phyloP scores from a whole-genome alignment of 1,284 basidiomycete genomes.

The Hortiboletus rubellus region DNA sequence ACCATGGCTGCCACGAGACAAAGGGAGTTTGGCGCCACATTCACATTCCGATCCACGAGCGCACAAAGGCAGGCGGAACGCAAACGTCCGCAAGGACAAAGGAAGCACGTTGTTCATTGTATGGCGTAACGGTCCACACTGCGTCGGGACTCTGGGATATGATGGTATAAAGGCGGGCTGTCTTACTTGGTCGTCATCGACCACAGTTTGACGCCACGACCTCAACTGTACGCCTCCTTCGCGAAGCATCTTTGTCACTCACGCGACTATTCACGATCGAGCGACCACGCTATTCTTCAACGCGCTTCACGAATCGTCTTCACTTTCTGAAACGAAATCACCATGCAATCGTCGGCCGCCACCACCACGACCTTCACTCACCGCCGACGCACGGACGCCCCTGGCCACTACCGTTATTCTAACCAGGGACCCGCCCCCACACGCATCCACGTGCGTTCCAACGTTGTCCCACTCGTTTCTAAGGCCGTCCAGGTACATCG shows the following conservation, averaged over 20 bases:
- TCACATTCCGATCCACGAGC: neutral
- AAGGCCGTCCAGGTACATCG: conserved; percentile 2
- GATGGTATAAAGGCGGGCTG: conserved; percentile 18
- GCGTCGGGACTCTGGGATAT: conserved; percentile 7
- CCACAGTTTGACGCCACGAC: neutral
- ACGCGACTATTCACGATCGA: neutral
- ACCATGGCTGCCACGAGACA: conserved; percentile 5
- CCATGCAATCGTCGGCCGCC: conserved; percentile 1
- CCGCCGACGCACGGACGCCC: neutral
- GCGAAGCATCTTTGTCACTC: neutral
- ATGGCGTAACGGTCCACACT: neutral
- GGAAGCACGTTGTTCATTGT: conserved; percentile 1
- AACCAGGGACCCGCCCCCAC: neutral
- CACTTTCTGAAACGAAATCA: neutral
- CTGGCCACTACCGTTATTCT: too few species aligned
- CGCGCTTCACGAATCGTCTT: neutral
- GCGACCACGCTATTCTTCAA: neutral
- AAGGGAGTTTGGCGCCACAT: conserved; percentile 3
- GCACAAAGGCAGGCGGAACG: conserved; percentile 18
- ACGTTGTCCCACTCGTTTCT: neutral
- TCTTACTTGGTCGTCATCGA: neutral
- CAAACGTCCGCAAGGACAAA: conserved; percentile 12
- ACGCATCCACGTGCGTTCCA: neutral
- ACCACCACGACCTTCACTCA: neutral
- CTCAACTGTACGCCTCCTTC: neutral